Evolutionary conservation across 2,329 filamentous ascomycete genomes (phyloP).

Genomic region (Cladophialophora yegresii): DNA sequence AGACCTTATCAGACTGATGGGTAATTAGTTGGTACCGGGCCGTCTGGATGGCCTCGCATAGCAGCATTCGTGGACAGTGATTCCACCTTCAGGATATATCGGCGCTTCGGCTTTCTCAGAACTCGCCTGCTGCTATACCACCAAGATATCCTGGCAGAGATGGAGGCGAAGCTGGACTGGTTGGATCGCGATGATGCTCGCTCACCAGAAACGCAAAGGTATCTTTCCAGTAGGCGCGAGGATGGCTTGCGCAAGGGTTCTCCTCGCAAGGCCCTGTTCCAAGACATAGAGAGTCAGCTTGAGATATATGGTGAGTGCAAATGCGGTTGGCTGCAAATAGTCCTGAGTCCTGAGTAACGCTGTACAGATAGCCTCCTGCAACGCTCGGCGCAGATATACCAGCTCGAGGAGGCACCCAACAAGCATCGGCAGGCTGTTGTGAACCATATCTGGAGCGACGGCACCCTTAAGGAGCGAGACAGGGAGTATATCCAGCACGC

Average conservation of each 20-base stretch:
- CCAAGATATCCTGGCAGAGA: slow-evolving; percentile 37
- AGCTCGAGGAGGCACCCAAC: slow-evolving; percentile 10
- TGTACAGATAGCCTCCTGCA: slow-evolving; percentile 20
- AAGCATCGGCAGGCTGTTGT: slow-evolving; percentile 14
- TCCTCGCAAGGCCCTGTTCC: slow-evolving; percentile 11
- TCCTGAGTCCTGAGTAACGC: neutral
- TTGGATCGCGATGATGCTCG: slow-evolving; percentile 17
- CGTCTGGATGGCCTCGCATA: slow-evolving; percentile 17
- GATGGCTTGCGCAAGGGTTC: slow-evolving; percentile 16
- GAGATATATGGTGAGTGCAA: slow-evolving; percentile 16
- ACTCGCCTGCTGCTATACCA: slow-evolving; percentile 42
- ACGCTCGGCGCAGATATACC: slow-evolving; percentile 13
- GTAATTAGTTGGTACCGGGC: neutral
- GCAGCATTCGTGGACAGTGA: slow-evolving; percentile 47
- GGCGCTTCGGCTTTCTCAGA: slow-evolving; percentile 48
- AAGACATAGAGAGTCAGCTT: slow-evolving; percentile 12
- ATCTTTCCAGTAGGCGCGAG: slow-evolving; percentile 10
- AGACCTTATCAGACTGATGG: neutral
- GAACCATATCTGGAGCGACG: slow-evolving; percentile 22
- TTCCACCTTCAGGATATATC: slow-evolving; percentile 47
- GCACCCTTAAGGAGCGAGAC: slow-evolving; percentile 8
- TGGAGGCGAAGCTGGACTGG: slow-evolving; percentile 37
- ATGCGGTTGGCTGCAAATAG: too few relatives aligned
- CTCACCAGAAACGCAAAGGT: neutral
- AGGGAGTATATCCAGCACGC: slow-evolving; percentile 22